phyloP scores from a whole-genome alignment of 805 yeast genomes.

The Tetrapisispora iriomotensis region DNA sequence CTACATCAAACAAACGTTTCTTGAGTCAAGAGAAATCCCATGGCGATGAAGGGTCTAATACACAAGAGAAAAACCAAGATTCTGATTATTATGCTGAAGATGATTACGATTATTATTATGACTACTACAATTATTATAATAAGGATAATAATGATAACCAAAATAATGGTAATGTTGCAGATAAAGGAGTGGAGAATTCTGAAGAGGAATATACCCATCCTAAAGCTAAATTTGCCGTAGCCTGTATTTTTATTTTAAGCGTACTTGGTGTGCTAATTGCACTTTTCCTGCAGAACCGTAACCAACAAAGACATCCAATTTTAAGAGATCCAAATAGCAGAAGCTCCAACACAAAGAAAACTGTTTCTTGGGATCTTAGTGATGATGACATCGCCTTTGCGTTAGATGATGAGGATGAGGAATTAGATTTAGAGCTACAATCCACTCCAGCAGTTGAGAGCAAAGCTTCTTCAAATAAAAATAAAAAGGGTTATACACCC shows the following conservation, averaged over 20 bases:
- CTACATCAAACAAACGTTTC: constrained; percentile 27
- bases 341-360: neutral
- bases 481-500: constrained; percentile 14
- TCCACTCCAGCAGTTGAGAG: neutral
- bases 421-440: neutral
- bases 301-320: neutral
- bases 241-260: neutral
- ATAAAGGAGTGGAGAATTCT: constrained; percentile 37
- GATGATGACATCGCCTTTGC: constrained; percentile 10
- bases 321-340: neutral
- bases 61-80: neutral
- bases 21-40: too few relatives aligned
- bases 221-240: neutral
- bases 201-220: constrained; percentile 18
- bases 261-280: neutral
- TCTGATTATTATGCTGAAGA: constrained; percentile 40
- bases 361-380: constrained; percentile 1
- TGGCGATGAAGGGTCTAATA: constrained; percentile 43
- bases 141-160: constrained; percentile 21
- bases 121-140: constrained; percentile 7
- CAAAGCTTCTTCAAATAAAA: constrained; percentile 3
- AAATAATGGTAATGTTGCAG: constrained; percentile 38
- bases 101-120: constrained; percentile 22
- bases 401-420: constrained; percentile 3
- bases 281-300: neutral